Base-by-base conservation (phyloP, 768 basidiomycete genomes). In the Chalciporus piperatus region DNA sequence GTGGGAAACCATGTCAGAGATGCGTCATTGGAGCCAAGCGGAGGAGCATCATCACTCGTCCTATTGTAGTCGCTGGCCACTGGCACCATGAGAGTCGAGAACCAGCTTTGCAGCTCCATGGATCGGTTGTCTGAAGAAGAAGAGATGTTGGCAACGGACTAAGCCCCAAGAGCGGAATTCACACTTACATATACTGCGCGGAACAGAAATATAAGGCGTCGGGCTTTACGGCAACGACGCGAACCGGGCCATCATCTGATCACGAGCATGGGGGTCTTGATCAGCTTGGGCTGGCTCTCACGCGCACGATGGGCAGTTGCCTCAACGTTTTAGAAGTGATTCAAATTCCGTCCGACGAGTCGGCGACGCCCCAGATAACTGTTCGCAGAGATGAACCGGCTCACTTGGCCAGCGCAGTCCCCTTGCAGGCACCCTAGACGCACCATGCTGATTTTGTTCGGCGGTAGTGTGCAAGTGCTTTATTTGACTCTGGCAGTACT, bases 1-100 rank as follows among this genome's bases (percentile, higher is more conserved):
- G 44, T n/a, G 20, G 47, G 49, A 49, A 42, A 47, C 28, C 43
- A 32, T 23, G 50, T 16, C 20, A 33, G n/a, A n/a, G 50, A 27
- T 59, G 52, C 58, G 59, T 66, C 63, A 61, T 59, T 57, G 54
- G 64, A 58, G 58, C 47, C 20, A 30, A 47, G 28, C 32, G 30
- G 30, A 53, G 30, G 41, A 38, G 4, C 40, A 17, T 63, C 41
- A 25, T 9, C 19, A 23, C 27, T n/a, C 14, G 41, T 33, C 46
- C 20, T 45, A 33, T 52, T 40, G n/a, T n/a, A n/a, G 32, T 12
- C 19, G 16, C 46, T 33, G 28, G 25, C 35, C 47, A 25, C 48
- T 38, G 58, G 58, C 17, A n/a, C n/a, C n/a, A 54, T 54, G 3
- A 60, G 41, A 32, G 49, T 51, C 44, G 40, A 17, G 33, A 42